Conservation (phyloP, 139 green algal genomes). For the Picochlorum sp. region DNA sequence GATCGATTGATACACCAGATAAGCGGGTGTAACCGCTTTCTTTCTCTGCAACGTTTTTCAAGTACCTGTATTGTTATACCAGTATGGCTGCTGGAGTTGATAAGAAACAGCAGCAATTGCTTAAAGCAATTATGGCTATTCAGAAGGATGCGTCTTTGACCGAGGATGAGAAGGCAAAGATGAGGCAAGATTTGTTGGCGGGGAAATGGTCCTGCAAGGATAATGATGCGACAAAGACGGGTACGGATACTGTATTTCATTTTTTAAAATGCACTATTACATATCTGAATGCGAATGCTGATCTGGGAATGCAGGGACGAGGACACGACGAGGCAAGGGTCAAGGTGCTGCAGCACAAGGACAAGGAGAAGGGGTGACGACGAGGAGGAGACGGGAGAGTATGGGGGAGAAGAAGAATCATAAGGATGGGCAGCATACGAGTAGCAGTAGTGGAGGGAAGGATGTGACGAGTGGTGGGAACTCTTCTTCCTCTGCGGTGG, state of each 20-base stretch:
- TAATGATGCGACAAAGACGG: not conserved
- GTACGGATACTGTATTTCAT: no score
- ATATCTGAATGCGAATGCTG: no score
- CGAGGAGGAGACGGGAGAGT: not conserved
- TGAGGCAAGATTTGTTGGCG: constrained; percentile 66
- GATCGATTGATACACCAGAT: no score
- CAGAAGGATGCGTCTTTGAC: constrained; percentile 58
- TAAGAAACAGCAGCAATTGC: constrained; percentile 27
- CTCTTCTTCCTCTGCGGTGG: not conserved
- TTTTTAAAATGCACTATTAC: no score
- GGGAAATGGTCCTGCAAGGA: constrained; percentile 37
- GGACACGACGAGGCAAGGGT: no score
- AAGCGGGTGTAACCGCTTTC: no score
- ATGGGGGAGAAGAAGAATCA: not conserved
- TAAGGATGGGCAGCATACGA: not conserved
- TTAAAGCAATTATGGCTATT: constrained; percentile 63
- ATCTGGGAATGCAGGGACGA: no score
- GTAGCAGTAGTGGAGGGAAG: not conserved
- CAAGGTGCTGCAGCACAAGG: no score
- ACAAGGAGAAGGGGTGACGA: not conserved
- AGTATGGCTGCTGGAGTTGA: not conserved
- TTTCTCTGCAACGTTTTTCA: no score
- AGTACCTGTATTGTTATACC: not conserved
- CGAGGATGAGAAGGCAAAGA: constrained; percentile 70
- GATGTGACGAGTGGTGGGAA: not conserved